Percentiles rank a stretch among this genome's conserved stretches.
These are phyloP conservation scores for Colletotrichum destructivum DNA, from an alignment of 2,329 filamentous ascomycete genomes.

Conservation along the genomic window DNA sequence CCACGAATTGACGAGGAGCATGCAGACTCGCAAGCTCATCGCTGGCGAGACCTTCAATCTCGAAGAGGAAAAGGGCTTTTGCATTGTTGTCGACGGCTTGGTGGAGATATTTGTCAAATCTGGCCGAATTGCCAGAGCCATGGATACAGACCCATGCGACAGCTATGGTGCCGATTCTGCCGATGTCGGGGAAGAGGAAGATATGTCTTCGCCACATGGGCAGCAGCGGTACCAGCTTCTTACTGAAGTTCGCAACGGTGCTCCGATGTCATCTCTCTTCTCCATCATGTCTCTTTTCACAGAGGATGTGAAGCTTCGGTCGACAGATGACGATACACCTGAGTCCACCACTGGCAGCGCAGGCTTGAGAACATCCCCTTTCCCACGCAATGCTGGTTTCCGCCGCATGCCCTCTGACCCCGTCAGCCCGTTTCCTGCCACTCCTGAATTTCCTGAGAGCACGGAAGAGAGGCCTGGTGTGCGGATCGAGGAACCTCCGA, in stretches of 20 bases:
- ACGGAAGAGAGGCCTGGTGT: slow-evolving; percentile 25
- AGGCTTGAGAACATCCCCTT: slow-evolving; percentile 30
- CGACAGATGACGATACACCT: slow-evolving; percentile 72
- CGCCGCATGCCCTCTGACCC: slow-evolving; percentile 40
- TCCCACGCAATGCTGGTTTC: slow-evolving; percentile 30
- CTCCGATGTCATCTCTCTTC: slow-evolving; percentile 98
- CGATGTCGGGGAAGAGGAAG: slow-evolving; percentile 77
- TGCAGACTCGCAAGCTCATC: slow-evolving; percentile 97
- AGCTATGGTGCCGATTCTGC: slow-evolving; percentile 59
- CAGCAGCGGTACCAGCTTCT: slow-evolving; percentile 94
- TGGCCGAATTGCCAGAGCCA: slow-evolving; percentile 66
- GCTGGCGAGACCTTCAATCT: slow-evolving; percentile 95
- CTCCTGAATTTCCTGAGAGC: slow-evolving; percentile 26
- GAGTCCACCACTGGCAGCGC: slow-evolving; percentile 44
- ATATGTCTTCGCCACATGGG: slow-evolving; percentile 65
- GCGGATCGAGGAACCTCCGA: slow-evolving; percentile 34
- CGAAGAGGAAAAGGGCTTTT: slow-evolving; percentile 98
- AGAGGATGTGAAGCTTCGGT: slow-evolving; percentile 87
- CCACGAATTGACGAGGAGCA: slow-evolving; percentile 95
- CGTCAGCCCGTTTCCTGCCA: slow-evolving; percentile 40
- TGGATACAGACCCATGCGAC: slow-evolving; percentile 52
- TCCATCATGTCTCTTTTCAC: slow-evolving; percentile 98
- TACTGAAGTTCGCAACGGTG: slow-evolving; percentile 97
- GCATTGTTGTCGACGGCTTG: slow-evolving; percentile 94
- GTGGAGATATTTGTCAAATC: slow-evolving; percentile 99